phyloP scores from a whole-genome alignment of 352 stramenopile species.

The Phytopythium mirpurense region DNA sequence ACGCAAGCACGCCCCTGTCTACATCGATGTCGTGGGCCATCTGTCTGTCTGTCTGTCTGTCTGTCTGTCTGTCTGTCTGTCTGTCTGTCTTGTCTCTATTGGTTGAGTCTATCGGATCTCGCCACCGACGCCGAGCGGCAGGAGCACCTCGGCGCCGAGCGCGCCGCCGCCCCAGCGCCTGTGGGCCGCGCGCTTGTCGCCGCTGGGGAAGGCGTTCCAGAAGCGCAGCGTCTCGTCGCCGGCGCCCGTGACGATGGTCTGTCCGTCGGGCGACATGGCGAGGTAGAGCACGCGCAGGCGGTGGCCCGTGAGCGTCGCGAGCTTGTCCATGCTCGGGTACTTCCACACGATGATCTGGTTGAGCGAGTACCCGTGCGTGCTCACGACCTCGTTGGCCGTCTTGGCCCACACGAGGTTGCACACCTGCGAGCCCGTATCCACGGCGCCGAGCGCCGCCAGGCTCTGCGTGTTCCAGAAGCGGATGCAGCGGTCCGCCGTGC shows the following conservation, averaged over 20 bases:
- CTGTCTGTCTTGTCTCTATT: no score
- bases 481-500: constrained; percentile 96
- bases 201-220: constrained; percentile 95
- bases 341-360: constrained; percentile 98
- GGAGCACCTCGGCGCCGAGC: constrained; percentile 47
- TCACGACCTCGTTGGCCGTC: constrained; percentile 97
- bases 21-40: no score
- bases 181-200: constrained; percentile 24
- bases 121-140: constrained; percentile 44
- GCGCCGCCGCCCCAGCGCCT: constrained; percentile 21
- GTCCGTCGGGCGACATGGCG: constrained; percentile 95
- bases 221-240: constrained; percentile 97
- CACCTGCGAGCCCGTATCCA: constrained; percentile 96
- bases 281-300: constrained; percentile 96
- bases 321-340: constrained; percentile 96
- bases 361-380: constrained; percentile 97
- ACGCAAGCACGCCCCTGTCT: no score
- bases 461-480: constrained; percentile 97
- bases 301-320: constrained; percentile 95
- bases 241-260: constrained; percentile 96
- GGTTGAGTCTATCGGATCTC: constrained; percentile 53
- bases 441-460: constrained; percentile 79
- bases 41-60: no score
- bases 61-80: no score
- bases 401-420: constrained; percentile 98